phyloP scores from a whole-genome alignment of 192 early-diverging fungal species.

The Coemansia sp. region DNA sequence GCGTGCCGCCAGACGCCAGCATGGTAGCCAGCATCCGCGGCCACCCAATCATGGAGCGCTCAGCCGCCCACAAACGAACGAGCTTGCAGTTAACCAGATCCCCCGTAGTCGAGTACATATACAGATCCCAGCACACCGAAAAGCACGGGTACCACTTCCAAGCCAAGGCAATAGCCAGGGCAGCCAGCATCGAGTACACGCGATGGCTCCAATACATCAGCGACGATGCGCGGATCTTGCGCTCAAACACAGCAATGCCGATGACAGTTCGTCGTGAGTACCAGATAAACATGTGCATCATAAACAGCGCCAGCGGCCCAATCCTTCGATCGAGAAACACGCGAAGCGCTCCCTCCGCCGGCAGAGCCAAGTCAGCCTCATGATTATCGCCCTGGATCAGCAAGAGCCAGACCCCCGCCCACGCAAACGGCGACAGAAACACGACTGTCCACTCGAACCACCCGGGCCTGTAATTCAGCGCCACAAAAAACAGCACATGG shows the following conservation, averaged over 20 bases:
- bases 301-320: constrained; percentile 22
- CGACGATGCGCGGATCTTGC: constrained; percentile 29
- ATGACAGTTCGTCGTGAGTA: constrained; percentile 50
- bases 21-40: constrained; percentile 24
- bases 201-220: constrained; percentile 39
- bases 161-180: constrained; percentile 20
- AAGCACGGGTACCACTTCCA: constrained; percentile 47
- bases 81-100: not conserved
- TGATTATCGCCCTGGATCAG: constrained; percentile 34
- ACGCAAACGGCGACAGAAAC: constrained; percentile 51
- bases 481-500: constrained; percentile 39
- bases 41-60: constrained; percentile 19
- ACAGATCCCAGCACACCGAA: constrained; percentile 24
- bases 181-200: constrained; percentile 41
- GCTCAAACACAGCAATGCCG: constrained; percentile 48
- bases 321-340: constrained; percentile 31
- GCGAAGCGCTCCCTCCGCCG: constrained; percentile 11
- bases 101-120: not conserved
- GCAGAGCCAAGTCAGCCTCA: constrained; percentile 3
- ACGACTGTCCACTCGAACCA: constrained; percentile 42
- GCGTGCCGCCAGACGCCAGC: constrained; percentile 37
- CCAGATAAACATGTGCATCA: constrained; percentile 51
- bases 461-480: constrained; percentile 30
- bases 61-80: constrained; percentile 21
- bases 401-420: constrained; percentile 45